Evolutionary conservation across 495 filamentous ascomycete genomes (phyloP), one percentile per base, ranked within the genome.

Genomic region (Penicillium bialowiezense): DNA sequence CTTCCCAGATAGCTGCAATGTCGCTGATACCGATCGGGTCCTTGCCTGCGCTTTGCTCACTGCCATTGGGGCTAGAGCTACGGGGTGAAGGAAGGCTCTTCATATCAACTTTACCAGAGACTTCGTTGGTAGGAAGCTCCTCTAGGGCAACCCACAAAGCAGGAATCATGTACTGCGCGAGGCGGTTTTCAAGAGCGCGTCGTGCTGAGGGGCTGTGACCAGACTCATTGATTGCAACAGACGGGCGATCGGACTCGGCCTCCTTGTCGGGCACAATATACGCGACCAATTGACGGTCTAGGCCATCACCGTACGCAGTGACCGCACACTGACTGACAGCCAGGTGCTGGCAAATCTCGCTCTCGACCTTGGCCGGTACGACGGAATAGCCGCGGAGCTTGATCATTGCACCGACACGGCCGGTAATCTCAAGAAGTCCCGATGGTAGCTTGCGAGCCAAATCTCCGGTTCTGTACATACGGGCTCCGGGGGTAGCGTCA

Each of bases 401-500:
- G 58, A 91, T 81, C 71, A 91, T 90, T 0, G 80, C 78, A 1
- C 77, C 75, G 10, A 96, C 85, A 32, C 92, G 84, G 4, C 92
- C 92, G 3, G 91, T 78, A 59, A 88, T 93, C 54, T 96, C 88
- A 1, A 96, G 72, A 0, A 75, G 76, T 1, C 90, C 90, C 33
- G 85, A 79, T 1, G 76, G 67, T 7, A 84, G 68, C 29, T 91
- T 77, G 13, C 83, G 74, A 0, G 87, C 92, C 52, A 83, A 84
- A 63, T 97, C 91, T 4, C 91, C 91, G 2, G 92, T 97, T 18
- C 88, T 77, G 67, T 96, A 96, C 17, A 92, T 71, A 23, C 74
- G 55, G 52, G 82, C 68, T 62, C 70, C 76, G 44, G 80, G 54
- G 0, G 48, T 55, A 0, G 50, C 15, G 50, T 81, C 76, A 21